A percentile compares a stretch with the other conserved stretches of the same genome.
phyloP scores from a whole-genome alignment of 352 stramenopile species.

The Aphanomyces cochlioides region DNA sequence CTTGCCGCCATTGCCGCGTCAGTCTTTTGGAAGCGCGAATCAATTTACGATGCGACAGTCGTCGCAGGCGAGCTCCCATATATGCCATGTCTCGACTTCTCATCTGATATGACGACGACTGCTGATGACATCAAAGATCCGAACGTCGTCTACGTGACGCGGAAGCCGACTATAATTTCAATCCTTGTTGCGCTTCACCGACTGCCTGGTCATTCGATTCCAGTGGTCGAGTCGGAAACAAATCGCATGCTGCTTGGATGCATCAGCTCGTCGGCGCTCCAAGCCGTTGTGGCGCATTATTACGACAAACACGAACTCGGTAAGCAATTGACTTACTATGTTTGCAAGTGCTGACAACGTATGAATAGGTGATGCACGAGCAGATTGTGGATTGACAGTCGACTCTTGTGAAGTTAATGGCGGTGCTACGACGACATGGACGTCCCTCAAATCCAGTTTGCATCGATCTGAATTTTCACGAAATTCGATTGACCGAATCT shows the following conservation, averaged over 20 bases:
- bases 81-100: conserved; percentile 73
- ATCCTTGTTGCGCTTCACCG: conserved; percentile 71
- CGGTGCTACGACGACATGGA: not conserved
- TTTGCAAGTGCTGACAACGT: not conserved
- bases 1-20: conserved; percentile 64
- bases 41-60: conserved; percentile 81
- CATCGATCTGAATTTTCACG: not conserved
- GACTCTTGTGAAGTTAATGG: not conserved
- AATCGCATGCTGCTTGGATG: conserved; percentile 74
- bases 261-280: conserved; percentile 42
- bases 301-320: conserved; percentile 6
- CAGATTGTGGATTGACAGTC: conserved; percentile 3
- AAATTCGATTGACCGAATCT: conserved; percentile 7
- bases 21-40: conserved; percentile 52
- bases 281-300: conserved; percentile 4
- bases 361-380: not conserved
- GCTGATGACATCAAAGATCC: conserved; percentile 68
- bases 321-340: not conserved
- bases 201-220: conserved; percentile 70
- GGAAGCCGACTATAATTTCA: conserved; percentile 58
- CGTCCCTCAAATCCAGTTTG: conserved; percentile 9
- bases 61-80: conserved; percentile 58
- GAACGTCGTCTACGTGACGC: conserved; percentile 69
- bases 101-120: conserved; percentile 37
- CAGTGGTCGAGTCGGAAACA: conserved; percentile 63